Evolutionary conservation across 2,329 filamentous ascomycete genomes (phyloP), one percentile per base, ranked within the genome.

Genomic region (Meredithiella fracta): DNA sequence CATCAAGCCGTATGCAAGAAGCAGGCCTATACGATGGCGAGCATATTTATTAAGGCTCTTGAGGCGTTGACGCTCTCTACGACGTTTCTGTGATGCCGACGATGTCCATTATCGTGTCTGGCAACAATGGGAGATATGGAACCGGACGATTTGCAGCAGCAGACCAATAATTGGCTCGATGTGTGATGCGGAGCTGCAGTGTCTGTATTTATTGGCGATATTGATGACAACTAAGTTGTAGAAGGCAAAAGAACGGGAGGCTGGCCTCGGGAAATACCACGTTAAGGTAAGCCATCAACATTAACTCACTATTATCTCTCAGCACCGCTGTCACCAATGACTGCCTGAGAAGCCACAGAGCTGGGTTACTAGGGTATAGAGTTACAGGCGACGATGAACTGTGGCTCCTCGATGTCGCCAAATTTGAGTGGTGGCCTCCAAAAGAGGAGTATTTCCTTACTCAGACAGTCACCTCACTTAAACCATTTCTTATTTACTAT

Each of bases 121-220:
- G 34, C 50, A 29, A 20, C 14, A 29, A 44, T n/a, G 15, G 7
- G 5, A 34, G 15, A 51, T 20, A 52, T 26, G n/a, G 50, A 52
- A 52, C n/a, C 14, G 22, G 29, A 52, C 17, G 50, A 34, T 37
- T 38, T n/a, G 26, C 50, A 52, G 31, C 50, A 52, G 31, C 50
- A 17, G 26, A 11, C 29, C 34, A 52, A 38, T 52, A 38, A 52
- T 38, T 52, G 50, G 50, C n/a, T 52, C 50, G 50, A 52, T 40
- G 29, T 23, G 50, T 52, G 26, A 37, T 52, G 38, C 50, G 31
- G 31, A 52, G n/a, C 50, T 52, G 31, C 34, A 34, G 50, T 52
- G 31, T 38, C n/a, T 40, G 22, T 15, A 4, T 52, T 38, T 52
- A 49, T 49, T 49, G 44, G 22, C 17, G 44, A 49, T 49, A 49